Evolutionary conservation across 352 stramenopile species (phyloP).

Genomic region (Aphanomyces stellatus): DNA sequence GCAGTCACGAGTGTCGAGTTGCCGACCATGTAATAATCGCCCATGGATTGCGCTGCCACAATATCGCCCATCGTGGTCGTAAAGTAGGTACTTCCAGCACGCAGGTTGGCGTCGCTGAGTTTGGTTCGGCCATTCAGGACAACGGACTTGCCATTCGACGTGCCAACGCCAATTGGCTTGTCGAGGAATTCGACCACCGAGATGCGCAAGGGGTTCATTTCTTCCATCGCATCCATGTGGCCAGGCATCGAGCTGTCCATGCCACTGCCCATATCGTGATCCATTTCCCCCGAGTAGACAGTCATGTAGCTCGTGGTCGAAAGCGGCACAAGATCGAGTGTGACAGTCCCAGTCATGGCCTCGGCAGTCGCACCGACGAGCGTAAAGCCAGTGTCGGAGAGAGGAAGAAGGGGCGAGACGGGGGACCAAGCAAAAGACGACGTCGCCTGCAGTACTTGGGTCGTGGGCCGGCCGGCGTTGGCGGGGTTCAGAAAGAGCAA

Average conservation of each 20-base stretch:
- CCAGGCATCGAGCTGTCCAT: no score
- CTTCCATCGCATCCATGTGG: no score
- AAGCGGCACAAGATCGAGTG: slow-evolving; percentile 46
- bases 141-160: slow-evolving; percentile 41
- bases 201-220: slow-evolving; percentile 54
- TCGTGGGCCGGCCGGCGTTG: slow-evolving; percentile 31
- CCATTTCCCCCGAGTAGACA: slow-evolving; percentile 48
- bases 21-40: slow-evolving; percentile 52
- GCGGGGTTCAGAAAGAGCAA: slow-evolving; percentile 54
- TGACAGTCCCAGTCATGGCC: slow-evolving; percentile 32
- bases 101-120: slow-evolving; percentile 30
- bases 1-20: slow-evolving; percentile 69
- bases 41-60: slow-evolving; percentile 28
- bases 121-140: slow-evolving; percentile 53
- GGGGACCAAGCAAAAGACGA: no score
- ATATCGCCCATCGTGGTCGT: slow-evolving; percentile 42
- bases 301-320: slow-evolving; percentile 42
- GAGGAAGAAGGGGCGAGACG: no score
- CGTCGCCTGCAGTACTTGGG: slow-evolving; percentile 39
- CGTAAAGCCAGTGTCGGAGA: no score
- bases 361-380: slow-evolving; percentile 45
- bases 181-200: slow-evolving; percentile 56
- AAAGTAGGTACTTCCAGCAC: slow-evolving; percentile 49
- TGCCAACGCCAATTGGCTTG: slow-evolving; percentile 60
- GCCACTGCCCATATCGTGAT: slow-evolving; percentile 35